These are phyloP conservation scores for Pichia nakasei DNA, from an alignment of 805 yeast species.

Conservation along the genomic window DNA sequence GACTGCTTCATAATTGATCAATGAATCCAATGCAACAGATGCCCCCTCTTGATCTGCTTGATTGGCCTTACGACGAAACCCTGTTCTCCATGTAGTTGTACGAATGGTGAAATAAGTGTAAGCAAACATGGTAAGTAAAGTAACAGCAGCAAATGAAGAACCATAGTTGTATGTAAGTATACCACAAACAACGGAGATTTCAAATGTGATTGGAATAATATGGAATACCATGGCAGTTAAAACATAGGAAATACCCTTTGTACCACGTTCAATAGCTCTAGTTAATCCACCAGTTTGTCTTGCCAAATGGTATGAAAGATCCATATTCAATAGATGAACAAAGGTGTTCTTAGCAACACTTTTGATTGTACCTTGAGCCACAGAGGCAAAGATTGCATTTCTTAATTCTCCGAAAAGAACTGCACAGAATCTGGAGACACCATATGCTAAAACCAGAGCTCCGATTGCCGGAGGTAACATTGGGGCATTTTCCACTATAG, in stretches of 20 bases:
- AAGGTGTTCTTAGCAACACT: constrained; percentile 85
- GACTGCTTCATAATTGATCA: constrained; percentile 90
- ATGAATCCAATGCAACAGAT: constrained; percentile 84
- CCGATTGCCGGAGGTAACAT: constrained; percentile 54
- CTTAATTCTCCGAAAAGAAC: constrained; percentile 90
- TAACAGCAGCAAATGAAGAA: constrained; percentile 76
- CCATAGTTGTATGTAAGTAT: constrained; percentile 92
- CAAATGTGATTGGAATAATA: constrained; percentile 85
- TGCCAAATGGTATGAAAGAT: constrained; percentile 80
- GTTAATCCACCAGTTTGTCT: constrained; percentile 95
- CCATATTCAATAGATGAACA: constrained; percentile 71
- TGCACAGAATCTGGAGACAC: constrained; percentile 90
- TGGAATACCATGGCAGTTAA: constrained; percentile 96
- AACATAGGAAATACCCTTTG: constrained; percentile 92
- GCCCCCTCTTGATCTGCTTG: constrained; percentile 95
- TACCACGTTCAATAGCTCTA: constrained; percentile 94
- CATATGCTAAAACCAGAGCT: constrained; percentile 71
- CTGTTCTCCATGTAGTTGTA: constrained; percentile 95
- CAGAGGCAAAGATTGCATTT: constrained; percentile 92
- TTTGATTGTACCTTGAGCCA: constrained; percentile 89
- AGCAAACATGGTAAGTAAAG: constrained; percentile 79
- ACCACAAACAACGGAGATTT: constrained; percentile 88
- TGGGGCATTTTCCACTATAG: constrained; percentile 9
- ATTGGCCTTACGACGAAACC: constrained; percentile 82
- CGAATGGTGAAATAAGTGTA: constrained; percentile 80